phyloP scores from a whole-genome alignment of 192 early-diverging fungal species.

The Backusella mclennaniae region DNA sequence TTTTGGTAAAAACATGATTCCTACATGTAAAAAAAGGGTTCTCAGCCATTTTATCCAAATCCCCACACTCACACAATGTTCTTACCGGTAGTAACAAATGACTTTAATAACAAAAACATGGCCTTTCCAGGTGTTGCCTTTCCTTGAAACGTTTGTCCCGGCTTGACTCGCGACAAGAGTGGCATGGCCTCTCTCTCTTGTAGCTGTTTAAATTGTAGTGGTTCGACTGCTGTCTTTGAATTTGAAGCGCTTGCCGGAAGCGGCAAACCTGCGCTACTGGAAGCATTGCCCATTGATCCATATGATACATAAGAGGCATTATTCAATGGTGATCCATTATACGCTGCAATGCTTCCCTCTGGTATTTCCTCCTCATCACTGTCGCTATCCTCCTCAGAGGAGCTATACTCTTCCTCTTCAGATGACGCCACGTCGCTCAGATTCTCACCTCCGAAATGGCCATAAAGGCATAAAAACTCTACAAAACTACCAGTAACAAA shows the following conservation, averaged over 20 bases:
- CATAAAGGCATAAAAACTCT: constrained; percentile 90
- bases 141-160: constrained; percentile 35
- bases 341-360: constrained; percentile 11
- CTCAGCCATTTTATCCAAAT: constrained; percentile 6
- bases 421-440: constrained; percentile 69
- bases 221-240: constrained; percentile 2
- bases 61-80: too few species aligned
- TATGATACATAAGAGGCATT: constrained; percentile 1
- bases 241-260: not conserved
- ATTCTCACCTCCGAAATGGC: constrained; percentile 93
- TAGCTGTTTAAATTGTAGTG: constrained; percentile 22
- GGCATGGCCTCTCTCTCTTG: constrained; percentile 27
- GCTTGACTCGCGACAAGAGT: constrained; percentile 22
- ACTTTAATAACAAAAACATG: constrained; percentile 75
- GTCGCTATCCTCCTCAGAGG: not conserved
- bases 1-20: constrained; percentile 37
- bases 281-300: not conserved
- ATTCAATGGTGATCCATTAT: constrained; percentile 5
- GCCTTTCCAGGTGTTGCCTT: constrained; percentile 69
- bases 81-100: constrained; percentile 56
- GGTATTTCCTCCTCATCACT: not conserved
- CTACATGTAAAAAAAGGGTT: not conserved
- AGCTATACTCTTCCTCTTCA: constrained; percentile 7
- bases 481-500: constrained; percentile 88
- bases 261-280: constrained; percentile 3